Percentiles rank a stretch among this genome's conserved stretches.
Evolutionary conservation across 768 basidiomycete species (phyloP).

Genomic region (Pleurotus citrinopileatus): DNA sequence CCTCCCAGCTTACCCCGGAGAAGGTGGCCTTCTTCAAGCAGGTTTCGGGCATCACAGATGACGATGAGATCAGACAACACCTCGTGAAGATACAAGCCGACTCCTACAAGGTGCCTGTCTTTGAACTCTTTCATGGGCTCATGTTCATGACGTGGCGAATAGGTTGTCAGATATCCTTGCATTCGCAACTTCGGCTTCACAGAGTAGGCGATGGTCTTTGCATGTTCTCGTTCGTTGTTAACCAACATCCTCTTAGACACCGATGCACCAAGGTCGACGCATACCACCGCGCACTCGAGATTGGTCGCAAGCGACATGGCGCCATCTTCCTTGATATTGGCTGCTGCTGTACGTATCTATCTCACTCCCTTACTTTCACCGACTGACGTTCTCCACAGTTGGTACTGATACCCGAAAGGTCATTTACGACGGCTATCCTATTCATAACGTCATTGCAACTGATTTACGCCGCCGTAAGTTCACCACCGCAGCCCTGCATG

Average conservation of each 20-base stretch:
- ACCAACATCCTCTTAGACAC: constrained; percentile 16
- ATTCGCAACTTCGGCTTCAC: constrained; percentile 34
- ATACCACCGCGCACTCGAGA: constrained; percentile 16
- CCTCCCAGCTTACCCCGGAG: constrained; percentile 1
- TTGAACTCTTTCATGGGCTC: not conserved
- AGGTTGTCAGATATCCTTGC: constrained; percentile 37
- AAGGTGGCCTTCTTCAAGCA: constrained; percentile 17
- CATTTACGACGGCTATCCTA: constrained; percentile 22
- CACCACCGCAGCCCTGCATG: not conserved
- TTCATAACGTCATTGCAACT: constrained; percentile 19
- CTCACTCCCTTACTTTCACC: not conserved
- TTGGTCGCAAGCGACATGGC: constrained; percentile 16
- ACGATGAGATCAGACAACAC: constrained; percentile 18
- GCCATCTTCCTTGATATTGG: constrained; percentile 24
- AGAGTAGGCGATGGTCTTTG: constrained; percentile 18
- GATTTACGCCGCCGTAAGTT: constrained; percentile 21
- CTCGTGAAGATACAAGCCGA: constrained; percentile 14
- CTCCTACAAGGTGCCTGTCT: constrained; percentile 16
- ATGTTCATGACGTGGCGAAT: not conserved
- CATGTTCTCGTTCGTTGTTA: not conserved
- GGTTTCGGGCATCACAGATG: constrained; percentile 19
- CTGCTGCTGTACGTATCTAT: constrained; percentile 21
- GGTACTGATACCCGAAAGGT: constrained; percentile 23
- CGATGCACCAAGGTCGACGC: constrained; percentile 20
- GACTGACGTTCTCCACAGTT: constrained; percentile 13